These are phyloP conservation scores for Candida railenensis DNA, from an alignment of 805 yeast genomes.

Conservation along the genomic window DNA sequence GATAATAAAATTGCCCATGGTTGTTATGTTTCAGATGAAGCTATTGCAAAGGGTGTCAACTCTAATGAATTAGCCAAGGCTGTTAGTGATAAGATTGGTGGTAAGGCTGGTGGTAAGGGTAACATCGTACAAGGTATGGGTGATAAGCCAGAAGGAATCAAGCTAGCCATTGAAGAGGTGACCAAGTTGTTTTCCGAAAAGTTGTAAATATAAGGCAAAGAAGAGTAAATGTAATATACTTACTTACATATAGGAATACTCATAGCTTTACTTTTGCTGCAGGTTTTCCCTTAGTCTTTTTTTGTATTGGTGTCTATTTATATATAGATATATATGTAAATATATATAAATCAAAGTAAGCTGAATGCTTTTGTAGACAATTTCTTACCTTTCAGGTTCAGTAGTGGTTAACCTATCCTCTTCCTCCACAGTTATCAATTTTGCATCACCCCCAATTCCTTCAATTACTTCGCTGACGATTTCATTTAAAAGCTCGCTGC, in stretches of 20 bases:
- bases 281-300: neutral
- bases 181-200: slow-evolving; percentile 60
- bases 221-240: neutral
- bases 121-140: slow-evolving; percentile 97
- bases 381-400: slow-evolving; percentile 9
- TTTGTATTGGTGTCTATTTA: slow-evolving; percentile 1
- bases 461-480: slow-evolving; percentile 48
- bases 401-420: slow-evolving; percentile 48
- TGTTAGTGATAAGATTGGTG: slow-evolving; percentile 80
- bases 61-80: slow-evolving; percentile 73
- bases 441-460: slow-evolving; percentile 50
- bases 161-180: slow-evolving; percentile 72
- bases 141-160: slow-evolving; percentile 67
- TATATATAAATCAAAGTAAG: neutral
- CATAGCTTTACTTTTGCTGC: neutral
- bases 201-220: slow-evolving; percentile 29
- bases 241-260: neutral
- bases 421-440: slow-evolving; percentile 54
- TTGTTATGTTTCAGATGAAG: slow-evolving; percentile 76
- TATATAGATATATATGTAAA: neutral
- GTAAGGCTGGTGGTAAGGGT: slow-evolving; percentile 98
- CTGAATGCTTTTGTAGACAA: neutral
- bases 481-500: slow-evolving; percentile 28
- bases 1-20: slow-evolving; percentile 88
- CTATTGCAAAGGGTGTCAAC: slow-evolving; percentile 66